These are phyloP conservation scores for Cucumis melo DNA, from an alignment of 306 rosid species.

Conservation along the genomic window DNA sequence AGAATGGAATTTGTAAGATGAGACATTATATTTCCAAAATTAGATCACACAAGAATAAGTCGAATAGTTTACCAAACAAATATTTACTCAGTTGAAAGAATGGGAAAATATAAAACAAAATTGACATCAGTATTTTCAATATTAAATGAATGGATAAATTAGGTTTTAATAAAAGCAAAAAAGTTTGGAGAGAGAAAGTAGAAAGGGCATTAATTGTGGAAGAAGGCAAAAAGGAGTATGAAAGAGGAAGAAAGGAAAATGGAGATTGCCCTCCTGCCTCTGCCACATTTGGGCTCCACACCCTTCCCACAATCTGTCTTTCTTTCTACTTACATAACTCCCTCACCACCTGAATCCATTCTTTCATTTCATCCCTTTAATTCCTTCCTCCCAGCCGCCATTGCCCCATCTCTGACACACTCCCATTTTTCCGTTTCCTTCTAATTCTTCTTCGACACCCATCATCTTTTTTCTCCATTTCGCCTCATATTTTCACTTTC, in stretches of 20 bases:
- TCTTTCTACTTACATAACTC: not conserved
- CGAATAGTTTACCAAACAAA: too few relatives aligned
- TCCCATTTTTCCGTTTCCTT: not conserved
- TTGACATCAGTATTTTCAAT: too few relatives aligned
- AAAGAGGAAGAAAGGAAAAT: not conserved
- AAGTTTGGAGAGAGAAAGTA: not conserved
- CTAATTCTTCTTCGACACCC: not conserved
- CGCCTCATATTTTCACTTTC: not conserved
- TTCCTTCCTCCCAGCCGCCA: not conserved
- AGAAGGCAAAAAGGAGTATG: not conserved
- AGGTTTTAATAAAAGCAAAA: too few relatives aligned
- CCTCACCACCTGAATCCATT: not conserved
- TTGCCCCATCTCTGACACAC: not conserved
- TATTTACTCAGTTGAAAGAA: too few relatives aligned
- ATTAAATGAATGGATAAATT: too few relatives aligned
- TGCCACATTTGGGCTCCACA: not conserved
- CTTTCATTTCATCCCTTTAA: not conserved
- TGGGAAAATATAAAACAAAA: too few relatives aligned
- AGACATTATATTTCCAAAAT: too few relatives aligned
- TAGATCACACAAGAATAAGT: too few relatives aligned
- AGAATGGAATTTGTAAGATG: too few relatives aligned
- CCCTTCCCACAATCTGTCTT: not conserved
- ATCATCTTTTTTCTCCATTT: not conserved
- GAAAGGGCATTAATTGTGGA: not conserved
- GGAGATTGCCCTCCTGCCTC: not conserved